These are phyloP conservation scores for Ophiostoma ulmi DNA, from an alignment of 2,329 filamentous ascomycete genomes.

Conservation along the genomic window DNA sequence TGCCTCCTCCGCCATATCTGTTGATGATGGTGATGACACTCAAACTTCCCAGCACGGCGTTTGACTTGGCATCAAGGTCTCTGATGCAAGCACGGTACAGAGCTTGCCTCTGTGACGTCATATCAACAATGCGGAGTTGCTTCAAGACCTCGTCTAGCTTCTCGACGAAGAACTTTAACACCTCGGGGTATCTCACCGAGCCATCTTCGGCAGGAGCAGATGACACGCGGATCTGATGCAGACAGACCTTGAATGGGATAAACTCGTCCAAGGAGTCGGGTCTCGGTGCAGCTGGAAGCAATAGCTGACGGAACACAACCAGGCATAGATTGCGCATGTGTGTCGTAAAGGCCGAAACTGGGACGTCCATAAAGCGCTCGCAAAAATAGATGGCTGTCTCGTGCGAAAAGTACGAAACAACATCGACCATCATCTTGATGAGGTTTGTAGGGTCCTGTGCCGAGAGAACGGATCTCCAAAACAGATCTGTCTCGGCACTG, in stretches of 20 bases:
- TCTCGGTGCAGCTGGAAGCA: background rate
- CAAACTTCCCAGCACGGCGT: constrained; percentile 66
- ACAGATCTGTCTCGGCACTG: constrained; percentile 64
- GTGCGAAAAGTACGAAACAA: constrained; percentile 46
- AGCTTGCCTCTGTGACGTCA: constrained; percentile 46
- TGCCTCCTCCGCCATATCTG: constrained; percentile 37
- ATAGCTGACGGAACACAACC: constrained; percentile 47
- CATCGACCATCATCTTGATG: constrained; percentile 55
- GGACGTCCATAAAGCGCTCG: constrained; percentile 61
- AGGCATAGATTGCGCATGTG: constrained; percentile 60
- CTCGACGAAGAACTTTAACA: constrained; percentile 59
- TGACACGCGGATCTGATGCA: constrained; percentile 68
- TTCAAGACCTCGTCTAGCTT: constrained; percentile 57
- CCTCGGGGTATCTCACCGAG: constrained; percentile 53
- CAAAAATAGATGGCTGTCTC: constrained; percentile 59
- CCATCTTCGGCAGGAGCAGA: constrained; percentile 51
- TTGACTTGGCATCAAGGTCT: constrained; percentile 60
- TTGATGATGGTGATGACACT: constrained; percentile 55
- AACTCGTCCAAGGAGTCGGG: constrained; percentile 32
- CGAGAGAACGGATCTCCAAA: constrained; percentile 78
- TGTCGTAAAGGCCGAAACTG: constrained; percentile 57
- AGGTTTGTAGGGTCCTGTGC: constrained; percentile 83
- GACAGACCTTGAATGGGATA: constrained; percentile 47
- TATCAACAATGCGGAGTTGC: constrained; percentile 38
- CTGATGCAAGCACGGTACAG: constrained; percentile 63